Base-by-base conservation (phyloP, 352 stramenopile genomes). In the Phytophthora sansomeana region DNA sequence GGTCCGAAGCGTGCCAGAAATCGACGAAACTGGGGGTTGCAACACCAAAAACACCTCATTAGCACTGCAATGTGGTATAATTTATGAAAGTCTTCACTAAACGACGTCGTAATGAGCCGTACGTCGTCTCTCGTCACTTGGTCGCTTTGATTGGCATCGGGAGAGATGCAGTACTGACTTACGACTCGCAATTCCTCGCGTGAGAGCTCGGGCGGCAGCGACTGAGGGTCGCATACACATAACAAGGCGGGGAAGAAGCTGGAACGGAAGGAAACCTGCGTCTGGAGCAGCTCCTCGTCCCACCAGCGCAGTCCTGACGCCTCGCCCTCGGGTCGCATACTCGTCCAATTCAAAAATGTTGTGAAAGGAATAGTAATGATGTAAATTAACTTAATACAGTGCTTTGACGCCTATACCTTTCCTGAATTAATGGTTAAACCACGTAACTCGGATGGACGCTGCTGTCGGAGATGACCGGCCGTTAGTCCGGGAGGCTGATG, bases 1-100 rank as follows among this genome's bases (percentile, higher is more conserved):
- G 86, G 86, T 11, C 86, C 86, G 60, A 95, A 95, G 19, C 84
- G 84, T 14, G 83, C 77, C 17, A 93, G 62, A 49, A 91, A 93
- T 35, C 77, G 60, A 26, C 70, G 38, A 67, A 91, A 91, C 81
- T 92, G 41, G 2, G 46, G 17, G 63, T 59, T 36, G 35, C 19
- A 63, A 64, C 36, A 57, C 28, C 21, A 58, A 11, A 11, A 59
- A 1, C 17, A 44, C 41, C 14, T 8, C 52, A 29, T 55, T 33
- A 73, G n/a, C 17, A 33, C 33, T 5, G 41, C 46, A 30, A 13
- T 14, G 7, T 13, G 38, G 21, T n/a, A 30, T 10, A 44, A 29
- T 58, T 16, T 17, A 54, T 7, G 38, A 8, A 4, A 19, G 1
- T 36, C 41, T 62, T 41, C 33, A 63, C 28, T 24, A 13, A 1